Conservation (phyloP, 371 early-diverging fungal genomes). For the Thermomucor indicae-seudaticae region DNA sequence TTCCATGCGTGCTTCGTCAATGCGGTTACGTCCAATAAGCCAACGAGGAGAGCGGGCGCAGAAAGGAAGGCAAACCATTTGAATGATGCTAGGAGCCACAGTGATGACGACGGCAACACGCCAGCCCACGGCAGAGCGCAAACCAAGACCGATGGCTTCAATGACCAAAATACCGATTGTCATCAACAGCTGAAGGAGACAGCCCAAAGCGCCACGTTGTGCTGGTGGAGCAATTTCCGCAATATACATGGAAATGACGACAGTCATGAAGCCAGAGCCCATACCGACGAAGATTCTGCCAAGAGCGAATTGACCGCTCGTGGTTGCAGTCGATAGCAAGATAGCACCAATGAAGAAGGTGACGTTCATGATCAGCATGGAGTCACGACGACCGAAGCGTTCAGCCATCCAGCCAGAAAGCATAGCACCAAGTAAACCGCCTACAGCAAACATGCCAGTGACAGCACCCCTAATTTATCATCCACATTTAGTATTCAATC, state of each 20-base stretch:
- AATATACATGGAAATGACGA: constrained; percentile 77
- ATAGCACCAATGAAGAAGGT: constrained; percentile 66
- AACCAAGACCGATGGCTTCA: constrained; percentile 55
- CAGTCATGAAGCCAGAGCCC: constrained; percentile 78
- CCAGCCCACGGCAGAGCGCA: constrained; percentile 63
- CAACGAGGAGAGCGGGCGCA: constrained; percentile 78
- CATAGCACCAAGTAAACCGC: constrained; percentile 75
- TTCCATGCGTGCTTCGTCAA: constrained; percentile 56
- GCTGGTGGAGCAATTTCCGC: constrained; percentile 74
- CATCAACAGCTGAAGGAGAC: constrained; percentile 76
- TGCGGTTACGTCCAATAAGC: constrained; percentile 53
- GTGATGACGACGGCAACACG: constrained; percentile 59
- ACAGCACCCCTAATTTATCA: constrained; percentile 46
- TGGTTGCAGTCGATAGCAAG: constrained; percentile 54
- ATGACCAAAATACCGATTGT: constrained; percentile 75
- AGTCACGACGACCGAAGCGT: constrained; percentile 63
- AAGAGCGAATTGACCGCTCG: constrained; percentile 61
- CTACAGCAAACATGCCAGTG: constrained; percentile 65
- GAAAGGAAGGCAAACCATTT: constrained; percentile 66
- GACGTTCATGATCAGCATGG: constrained; percentile 62
- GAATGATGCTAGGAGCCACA: constrained; percentile 61
- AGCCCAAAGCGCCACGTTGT: constrained; percentile 68
- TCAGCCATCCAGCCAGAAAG: constrained; percentile 52
- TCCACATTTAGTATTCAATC: neutral
- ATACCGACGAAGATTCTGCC: constrained; percentile 85